Base-by-base conservation (phyloP, 495 filamentous ascomycete genomes). In the Hypoxylon fragiforme region DNA sequence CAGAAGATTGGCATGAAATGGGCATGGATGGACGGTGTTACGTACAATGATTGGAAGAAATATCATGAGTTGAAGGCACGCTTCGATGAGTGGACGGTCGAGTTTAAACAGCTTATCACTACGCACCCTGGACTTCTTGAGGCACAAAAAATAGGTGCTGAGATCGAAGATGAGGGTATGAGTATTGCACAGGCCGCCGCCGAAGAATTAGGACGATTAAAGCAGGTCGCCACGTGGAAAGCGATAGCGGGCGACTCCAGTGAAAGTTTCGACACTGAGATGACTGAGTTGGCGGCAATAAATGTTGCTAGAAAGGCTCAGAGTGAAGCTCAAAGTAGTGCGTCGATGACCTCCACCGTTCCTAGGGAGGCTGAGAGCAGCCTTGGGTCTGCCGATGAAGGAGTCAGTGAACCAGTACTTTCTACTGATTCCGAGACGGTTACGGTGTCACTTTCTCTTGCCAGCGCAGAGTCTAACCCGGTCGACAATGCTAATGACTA, bases 1-100 rank as follows among this genome's bases (percentile, higher is more conserved):
- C 91, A 96, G 64, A 92, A 96, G 64, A 89, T 99, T 45, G 95
- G 95, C 32, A 92, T 95, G 82, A 89, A 94, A 51, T 99, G 95
- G 92, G 91, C 92, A 1, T 95, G 89, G 87, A 95, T 90, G 80
- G 92, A 97, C 44, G 87, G 87, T 30, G 83, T 99, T 52, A 92
- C 91, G 4, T 96, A 97, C 77, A 92, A 94, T 62, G 91, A 97
- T 66, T 99, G 95, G 95, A 81, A 82, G 20, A 89, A 88, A 62
- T 97, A 96, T 65, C 88, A 96, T 63, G 77, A 85, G 19, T 76
- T 97, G 50, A 95, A 89, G 73, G 81, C 81, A 35, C 84, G 88
- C 20, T 88, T 96, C 37, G 85, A 90, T 30, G 85, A 89, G 63
- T 96, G 94, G 91, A 82, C 86, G 26, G 76, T 79, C n/a, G 85